Base-by-base conservation (phyloP, 2,329 filamentous ascomycete genomes). In the Monosporascus sp. region DNA sequence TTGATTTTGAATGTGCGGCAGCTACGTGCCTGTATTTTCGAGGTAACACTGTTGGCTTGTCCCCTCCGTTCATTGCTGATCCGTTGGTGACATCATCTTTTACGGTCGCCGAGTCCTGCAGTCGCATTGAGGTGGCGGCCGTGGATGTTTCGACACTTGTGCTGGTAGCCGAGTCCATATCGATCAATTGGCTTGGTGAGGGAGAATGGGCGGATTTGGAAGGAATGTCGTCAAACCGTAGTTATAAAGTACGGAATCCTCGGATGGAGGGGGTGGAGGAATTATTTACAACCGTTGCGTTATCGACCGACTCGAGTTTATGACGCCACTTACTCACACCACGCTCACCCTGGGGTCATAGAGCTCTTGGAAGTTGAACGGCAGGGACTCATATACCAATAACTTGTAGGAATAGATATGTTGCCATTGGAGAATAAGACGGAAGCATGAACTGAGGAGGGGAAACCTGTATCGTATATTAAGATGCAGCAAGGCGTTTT, bases 1-100 rank as follows among this genome's bases (percentile, higher is more conserved):
- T 82, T 38, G 80, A 72, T 61, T 81, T 69, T 7, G 85, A 85
- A 72, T 99, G 94, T 37, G 95, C 85, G 35, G 92, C 92, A 55
- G 89, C 89, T 58, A 96, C 85, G 81, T 99, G 94, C 60, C 91
- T 88, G 75, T 97, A 97, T 70, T 92, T 94, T 64, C 74, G 81
- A 54, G 77, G 75, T 53, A 26, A 31, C 14, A 72, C 67, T 11
- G 69, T 68, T 44, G 63, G 63, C 59, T 70, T 72, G 51, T 71
- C 58, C 50, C 70, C 64, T 48, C 62, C 63, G 43, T 62, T 66
- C 7, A 58, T 49, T 51, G 55, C 50, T 44, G 52, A 53, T 9
- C 48, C 49, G 27, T 54, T 48, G 6, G 55, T 35, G 43, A 41
- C 47, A 16, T 43, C 38, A 19, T 26, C 40, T 26, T 48, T 19